phyloP scores from a whole-genome alignment of 1,284 basidiomycete genomes.

The Trichosporon sp. region DNA sequence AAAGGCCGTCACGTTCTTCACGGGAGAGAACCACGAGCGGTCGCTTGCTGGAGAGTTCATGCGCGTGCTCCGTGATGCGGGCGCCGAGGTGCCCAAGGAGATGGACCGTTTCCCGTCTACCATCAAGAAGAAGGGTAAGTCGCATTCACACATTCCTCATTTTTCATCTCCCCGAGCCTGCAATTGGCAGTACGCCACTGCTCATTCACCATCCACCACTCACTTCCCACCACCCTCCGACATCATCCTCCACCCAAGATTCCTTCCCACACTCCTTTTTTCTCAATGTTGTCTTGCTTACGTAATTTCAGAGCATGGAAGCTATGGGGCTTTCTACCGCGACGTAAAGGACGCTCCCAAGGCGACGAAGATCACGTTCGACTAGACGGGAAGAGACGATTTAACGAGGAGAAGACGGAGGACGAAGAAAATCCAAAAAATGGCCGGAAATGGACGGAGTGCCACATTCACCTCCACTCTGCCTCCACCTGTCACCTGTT shows the following conservation, averaged over 20 bases:
- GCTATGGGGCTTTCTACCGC: constrained; percentile 66
- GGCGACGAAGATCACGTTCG: constrained; percentile 84
- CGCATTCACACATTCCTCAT: no score
- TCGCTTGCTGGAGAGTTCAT: constrained; percentile 91
- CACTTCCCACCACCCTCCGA: neutral
- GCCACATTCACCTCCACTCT: no score
- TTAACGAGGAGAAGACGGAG: neutral
- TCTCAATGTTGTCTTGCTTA: neutral
- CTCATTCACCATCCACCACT: no score
- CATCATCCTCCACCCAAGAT: neutral
- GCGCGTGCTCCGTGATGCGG: constrained; percentile 81
- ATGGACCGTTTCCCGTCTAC: constrained; percentile 90
- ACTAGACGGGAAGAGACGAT: constrained; percentile 31
- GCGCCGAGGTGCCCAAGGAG: constrained; percentile 62
- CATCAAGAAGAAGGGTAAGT: constrained; percentile 83
- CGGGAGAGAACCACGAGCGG: constrained; percentile 75
- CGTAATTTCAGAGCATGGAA: constrained; percentile 35
- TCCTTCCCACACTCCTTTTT: neutral
- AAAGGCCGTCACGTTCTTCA: constrained; percentile 95
- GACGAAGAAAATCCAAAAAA: neutral
- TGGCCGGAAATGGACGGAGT: no score
- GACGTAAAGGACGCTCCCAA: constrained; percentile 68
- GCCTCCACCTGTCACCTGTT: neutral
- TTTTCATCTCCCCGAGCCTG: no score
- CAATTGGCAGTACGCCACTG: no score